phyloP scores from a whole-genome alignment of 495 filamentous ascomycete genomes.

The Penicillium cosmopolitanum region DNA sequence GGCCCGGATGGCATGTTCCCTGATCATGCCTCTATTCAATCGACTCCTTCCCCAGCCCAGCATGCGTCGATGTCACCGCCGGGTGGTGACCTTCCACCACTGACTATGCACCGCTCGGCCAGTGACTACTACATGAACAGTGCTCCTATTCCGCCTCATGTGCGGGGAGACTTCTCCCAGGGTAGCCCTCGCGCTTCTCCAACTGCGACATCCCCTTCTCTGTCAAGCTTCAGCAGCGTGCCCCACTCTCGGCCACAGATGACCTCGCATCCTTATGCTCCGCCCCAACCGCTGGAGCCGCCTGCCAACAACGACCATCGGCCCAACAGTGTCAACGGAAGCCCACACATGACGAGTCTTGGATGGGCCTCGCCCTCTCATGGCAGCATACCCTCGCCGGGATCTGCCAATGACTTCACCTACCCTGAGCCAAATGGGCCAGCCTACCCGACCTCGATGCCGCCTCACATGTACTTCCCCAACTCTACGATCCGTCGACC shows the following conservation, averaged over 20 bases:
- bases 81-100: slow-evolving; percentile 70
- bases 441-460: slow-evolving; percentile 56
- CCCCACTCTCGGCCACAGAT: slow-evolving; percentile 63
- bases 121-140: slow-evolving; percentile 69
- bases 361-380: slow-evolving; percentile 77
- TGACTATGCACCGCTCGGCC: slow-evolving; percentile 70
- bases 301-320: slow-evolving; percentile 76
- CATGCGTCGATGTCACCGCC: slow-evolving; percentile 83
- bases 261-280: slow-evolving; percentile 88
- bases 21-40: slow-evolving; percentile 78
- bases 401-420: slow-evolving; percentile 65
- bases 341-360: slow-evolving; percentile 71
- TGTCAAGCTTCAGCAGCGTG: slow-evolving; percentile 59
- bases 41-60: slow-evolving; percentile 85
- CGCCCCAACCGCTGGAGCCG: slow-evolving; percentile 86
- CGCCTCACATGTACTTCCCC: slow-evolving; percentile 67
- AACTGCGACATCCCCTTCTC: slow-evolving; percentile 60
- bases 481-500: slow-evolving; percentile 67
- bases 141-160: slow-evolving; percentile 78
- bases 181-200: slow-evolving; percentile 72
- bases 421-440: slow-evolving; percentile 72
- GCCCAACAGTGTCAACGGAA: slow-evolving; percentile 67
- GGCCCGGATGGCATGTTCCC: slow-evolving; percentile 80
- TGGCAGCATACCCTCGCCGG: slow-evolving; percentile 64
- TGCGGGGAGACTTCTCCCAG: slow-evolving; percentile 78